phyloP scores from a whole-genome alignment of 2,329 filamentous ascomycete genomes.

The Fusarium tanahbumbuense region DNA sequence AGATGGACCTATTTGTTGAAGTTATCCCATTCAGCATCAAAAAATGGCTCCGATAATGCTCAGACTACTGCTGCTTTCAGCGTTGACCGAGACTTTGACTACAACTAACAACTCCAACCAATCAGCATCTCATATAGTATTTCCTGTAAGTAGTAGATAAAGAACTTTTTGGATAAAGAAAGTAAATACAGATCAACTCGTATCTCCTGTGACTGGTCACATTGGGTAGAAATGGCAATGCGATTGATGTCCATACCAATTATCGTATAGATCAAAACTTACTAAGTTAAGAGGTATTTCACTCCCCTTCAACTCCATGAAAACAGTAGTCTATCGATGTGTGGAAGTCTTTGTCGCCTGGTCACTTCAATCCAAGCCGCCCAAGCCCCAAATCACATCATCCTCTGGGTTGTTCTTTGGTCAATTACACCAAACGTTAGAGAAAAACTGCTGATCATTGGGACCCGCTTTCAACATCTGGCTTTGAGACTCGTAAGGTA shows the following conservation, averaged over 20 bases:
- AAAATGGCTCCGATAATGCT: not conserved
- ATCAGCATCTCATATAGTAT: not conserved
- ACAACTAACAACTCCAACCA: not conserved
- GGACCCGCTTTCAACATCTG: not conserved
- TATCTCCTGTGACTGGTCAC: not conserved
- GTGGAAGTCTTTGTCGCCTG: not conserved
- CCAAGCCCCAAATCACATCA: not conserved
- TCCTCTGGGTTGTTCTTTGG: not conserved
- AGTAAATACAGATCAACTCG: not conserved
- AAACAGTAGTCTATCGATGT: not conserved
- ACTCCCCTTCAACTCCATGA: not conserved
- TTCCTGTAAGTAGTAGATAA: not conserved
- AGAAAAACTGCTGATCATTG: not conserved
- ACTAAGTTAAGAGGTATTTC: not conserved
- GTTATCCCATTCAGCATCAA: too few species aligned
- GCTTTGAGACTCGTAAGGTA: not conserved
- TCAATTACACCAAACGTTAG: not conserved
- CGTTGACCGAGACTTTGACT: not conserved
- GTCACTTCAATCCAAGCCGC: not conserved
- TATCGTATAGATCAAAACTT: not conserved
- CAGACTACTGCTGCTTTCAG: not conserved
- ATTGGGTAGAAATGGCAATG: too few species aligned
- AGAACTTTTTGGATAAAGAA: not conserved
- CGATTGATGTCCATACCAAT: not conserved
- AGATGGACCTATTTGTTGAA: not conserved